Percentiles rank a stretch among this genome's conserved stretches.
Evolutionary conservation across 1,284 basidiomycete species (phyloP).

Genomic region (Ustilago tritici): DNA sequence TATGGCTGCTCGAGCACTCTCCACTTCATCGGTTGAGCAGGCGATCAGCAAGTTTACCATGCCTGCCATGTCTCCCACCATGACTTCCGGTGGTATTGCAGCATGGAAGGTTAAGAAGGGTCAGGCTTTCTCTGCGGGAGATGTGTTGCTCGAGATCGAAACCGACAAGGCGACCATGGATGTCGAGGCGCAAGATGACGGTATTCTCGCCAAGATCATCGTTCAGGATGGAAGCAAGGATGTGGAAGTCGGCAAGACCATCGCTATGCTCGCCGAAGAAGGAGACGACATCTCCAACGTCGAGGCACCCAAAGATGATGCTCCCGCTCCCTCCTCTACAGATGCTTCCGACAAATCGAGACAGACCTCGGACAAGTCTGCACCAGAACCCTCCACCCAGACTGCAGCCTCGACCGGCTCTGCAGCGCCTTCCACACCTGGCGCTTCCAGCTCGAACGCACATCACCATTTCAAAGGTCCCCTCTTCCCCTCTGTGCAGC

Average conservation of each 20-base stretch:
- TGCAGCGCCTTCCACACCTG: slow-evolving; percentile 31
- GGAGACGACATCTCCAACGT: slow-evolving; percentile 70
- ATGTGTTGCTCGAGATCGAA: slow-evolving; percentile 92
- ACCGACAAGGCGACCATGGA: slow-evolving; percentile 70
- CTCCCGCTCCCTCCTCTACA: slow-evolving; percentile 13
- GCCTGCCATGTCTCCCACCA: slow-evolving; percentile 69
- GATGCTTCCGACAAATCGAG: slow-evolving; percentile 17
- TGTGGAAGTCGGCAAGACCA: slow-evolving; percentile 69
- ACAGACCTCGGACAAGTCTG: slow-evolving; percentile 33
- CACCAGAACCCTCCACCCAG: slow-evolving; percentile 31
- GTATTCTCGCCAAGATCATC: slow-evolving; percentile 70
- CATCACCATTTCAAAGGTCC: slow-evolving; percentile 45
- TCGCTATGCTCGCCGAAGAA: slow-evolving; percentile 71
- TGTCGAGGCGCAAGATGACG: slow-evolving; percentile 72
- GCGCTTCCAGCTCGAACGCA: slow-evolving; percentile 35
- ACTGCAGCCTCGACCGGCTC: slow-evolving; percentile 39
- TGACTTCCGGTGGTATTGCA: slow-evolving; percentile 66
- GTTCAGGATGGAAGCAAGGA: slow-evolving; percentile 66
- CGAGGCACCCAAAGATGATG: slow-evolving; percentile 56
- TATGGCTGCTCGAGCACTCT: slow-evolving; percentile 25
- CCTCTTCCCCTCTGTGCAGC: slow-evolving; percentile 69
- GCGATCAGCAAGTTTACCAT: slow-evolving; percentile 62
- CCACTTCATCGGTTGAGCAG: slow-evolving; percentile 36
- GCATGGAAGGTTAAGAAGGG: slow-evolving; percentile 71
- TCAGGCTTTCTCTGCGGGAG: slow-evolving; percentile 76